Base-by-base conservation (phyloP, 225 moss, liverwort and hornwort genomes). In the Marchantia paleacea region DNA sequence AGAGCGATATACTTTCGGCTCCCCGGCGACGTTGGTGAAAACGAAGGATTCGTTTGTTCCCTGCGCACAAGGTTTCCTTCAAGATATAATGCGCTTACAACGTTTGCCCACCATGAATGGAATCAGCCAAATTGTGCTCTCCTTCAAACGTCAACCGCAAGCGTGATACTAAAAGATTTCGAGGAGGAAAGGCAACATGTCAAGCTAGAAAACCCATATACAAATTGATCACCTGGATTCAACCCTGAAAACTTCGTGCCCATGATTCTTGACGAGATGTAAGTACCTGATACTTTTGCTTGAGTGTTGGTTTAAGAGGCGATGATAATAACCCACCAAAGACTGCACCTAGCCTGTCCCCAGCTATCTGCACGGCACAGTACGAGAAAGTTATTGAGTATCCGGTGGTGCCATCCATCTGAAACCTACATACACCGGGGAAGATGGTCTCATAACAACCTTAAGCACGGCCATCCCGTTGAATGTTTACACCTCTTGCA, bases 31-130 rank as follows among this genome's bases (percentile, higher is more conserved):
- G 83, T 89, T 90, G 73, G 92, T 99, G 79, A 95, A 99, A 64
- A 99, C 92, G 81, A 99, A 95, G 18, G 91, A 95, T 69, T 95
- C 93, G 69, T 84, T 93, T 65, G 92, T 94, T 70, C 95, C 97
- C 91, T 90, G 86, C 52, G 77, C 19, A 62, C 7, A 77, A 16
- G 30, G 10, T 50, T 18, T 22, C 12, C 0, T 72, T 70, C 39
- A 49, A 70, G 62, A 7, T 62, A 24, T 61, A 61, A 16, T 61
- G 61, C 22, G 7, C 5, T 58, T 58, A 16, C 10, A 5, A 15
- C 58, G 20, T 5, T 15, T 15, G 18, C 65, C 65, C 65, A 65
- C n/a, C n/a, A 47, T 39, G 28, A 39, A 16, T 68, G 9, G 15
- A 69, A 31, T 10, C 68, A 39, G 3, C 39, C 2, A 2, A 39